phyloP scores from a whole-genome alignment of 306 rosid species.

The Senna tora region DNA sequence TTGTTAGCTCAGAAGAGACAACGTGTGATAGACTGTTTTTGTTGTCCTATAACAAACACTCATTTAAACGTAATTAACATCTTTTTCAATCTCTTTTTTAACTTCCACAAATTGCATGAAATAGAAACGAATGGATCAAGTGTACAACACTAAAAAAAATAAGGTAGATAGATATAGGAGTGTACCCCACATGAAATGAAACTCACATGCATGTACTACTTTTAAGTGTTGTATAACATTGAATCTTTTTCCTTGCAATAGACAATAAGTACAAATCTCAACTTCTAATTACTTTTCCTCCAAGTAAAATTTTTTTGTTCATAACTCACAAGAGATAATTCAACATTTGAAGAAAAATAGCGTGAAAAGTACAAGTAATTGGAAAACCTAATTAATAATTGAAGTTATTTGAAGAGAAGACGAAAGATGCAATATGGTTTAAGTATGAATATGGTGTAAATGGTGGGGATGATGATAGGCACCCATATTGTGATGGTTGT shows the following conservation, averaged over 20 bases:
- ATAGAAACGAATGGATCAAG: too few relatives aligned
- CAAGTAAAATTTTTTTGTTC: not conserved
- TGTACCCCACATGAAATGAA: too few relatives aligned
- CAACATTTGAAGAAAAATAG: not conserved
- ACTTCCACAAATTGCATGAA: not conserved
- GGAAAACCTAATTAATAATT: not conserved
- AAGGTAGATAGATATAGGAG: too few relatives aligned
- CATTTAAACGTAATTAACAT: too few relatives aligned
- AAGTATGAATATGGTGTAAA: conserved; percentile 49
- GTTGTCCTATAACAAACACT: too few relatives aligned
- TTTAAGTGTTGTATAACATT: too few relatives aligned
- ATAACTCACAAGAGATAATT: too few relatives aligned
- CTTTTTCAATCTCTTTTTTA: not conserved
- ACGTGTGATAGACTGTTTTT: too few relatives aligned
- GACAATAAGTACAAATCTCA: not conserved
- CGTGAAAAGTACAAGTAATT: not conserved
- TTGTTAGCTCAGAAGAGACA: too few relatives aligned
- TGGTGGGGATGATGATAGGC: conserved; percentile 50
- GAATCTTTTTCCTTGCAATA: not conserved
- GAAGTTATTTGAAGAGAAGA: not conserved
- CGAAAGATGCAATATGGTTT: conserved; percentile 1
- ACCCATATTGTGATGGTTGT: conserved; percentile 44
- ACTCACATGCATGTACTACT: too few relatives aligned
- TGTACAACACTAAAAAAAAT: too few relatives aligned
- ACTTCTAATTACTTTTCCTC: not conserved